Evolutionary conservation across 2,329 filamentous ascomycete species (phyloP).

Genomic region (Fusarium equiseti): DNA sequence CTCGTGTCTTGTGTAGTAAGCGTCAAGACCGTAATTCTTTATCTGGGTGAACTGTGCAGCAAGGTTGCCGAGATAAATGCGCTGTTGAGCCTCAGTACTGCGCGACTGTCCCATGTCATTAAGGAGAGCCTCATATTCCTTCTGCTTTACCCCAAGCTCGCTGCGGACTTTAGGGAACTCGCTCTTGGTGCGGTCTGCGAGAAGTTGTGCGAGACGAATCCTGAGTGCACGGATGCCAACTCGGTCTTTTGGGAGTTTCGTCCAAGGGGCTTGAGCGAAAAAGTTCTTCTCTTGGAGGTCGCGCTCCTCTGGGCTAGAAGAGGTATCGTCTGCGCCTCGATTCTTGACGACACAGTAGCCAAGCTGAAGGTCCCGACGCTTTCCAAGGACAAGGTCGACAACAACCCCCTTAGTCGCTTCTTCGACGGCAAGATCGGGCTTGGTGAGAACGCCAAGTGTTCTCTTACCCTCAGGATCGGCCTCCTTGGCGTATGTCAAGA

Average conservation of each 20-base stretch:
- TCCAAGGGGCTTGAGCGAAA: constrained; percentile 55
- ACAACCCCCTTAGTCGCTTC: constrained; percentile 53
- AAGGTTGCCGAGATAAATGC: constrained; percentile 52
- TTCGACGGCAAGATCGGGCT: constrained; percentile 67
- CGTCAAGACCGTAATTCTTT: constrained; percentile 51
- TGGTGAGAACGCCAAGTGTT: constrained; percentile 67
- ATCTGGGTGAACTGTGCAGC: constrained; percentile 49
- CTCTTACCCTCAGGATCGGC: constrained; percentile 56
- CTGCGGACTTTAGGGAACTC: constrained; percentile 54
- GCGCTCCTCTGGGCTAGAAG: constrained; percentile 50
- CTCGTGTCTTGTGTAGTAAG: constrained; percentile 50
- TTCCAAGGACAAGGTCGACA: constrained; percentile 57
- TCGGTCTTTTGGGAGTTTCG: constrained; percentile 40
- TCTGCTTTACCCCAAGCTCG: constrained; percentile 46
- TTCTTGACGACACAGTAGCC: constrained; percentile 65
- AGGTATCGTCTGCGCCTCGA: constrained; percentile 57
- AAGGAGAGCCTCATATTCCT: constrained; percentile 28
- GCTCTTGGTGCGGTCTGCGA: constrained; percentile 56
- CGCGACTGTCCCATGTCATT: constrained; percentile 51
- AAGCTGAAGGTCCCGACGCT: constrained; percentile 56
- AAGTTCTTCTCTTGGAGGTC: constrained; percentile 53
- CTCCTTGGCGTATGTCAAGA: constrained; percentile 53
- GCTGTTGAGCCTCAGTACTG: constrained; percentile 48
- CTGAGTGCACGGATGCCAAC: constrained; percentile 55
- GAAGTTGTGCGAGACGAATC: constrained; percentile 51